Evolutionary conservation across 129 eudicot genomes (phyloP).

Genomic region (Flaveria robusta): DNA sequence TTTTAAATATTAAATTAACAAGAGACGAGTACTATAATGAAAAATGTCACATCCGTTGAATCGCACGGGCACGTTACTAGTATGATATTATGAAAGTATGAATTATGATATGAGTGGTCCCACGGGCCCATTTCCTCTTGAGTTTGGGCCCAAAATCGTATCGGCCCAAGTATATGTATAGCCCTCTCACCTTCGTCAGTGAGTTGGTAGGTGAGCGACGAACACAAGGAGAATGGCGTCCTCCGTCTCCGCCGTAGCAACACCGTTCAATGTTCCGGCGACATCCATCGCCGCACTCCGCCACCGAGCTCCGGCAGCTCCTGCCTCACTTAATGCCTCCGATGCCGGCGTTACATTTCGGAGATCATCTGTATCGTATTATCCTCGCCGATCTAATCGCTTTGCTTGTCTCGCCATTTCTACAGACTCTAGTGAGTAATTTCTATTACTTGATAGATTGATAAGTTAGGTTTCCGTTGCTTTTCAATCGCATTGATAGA

Average conservation of each 20-base stretch:
- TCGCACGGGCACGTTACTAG: too few relatives aligned
- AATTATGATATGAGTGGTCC: too few relatives aligned
- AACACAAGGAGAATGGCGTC: constrained; percentile 45
- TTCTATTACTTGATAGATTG: background rate
- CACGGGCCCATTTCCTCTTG: too few relatives aligned
- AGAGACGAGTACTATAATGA: too few relatives aligned
- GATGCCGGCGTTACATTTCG: constrained; percentile 37
- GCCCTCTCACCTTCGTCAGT: background rate
- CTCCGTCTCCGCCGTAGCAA: constrained; percentile 45
- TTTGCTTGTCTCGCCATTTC: constrained; percentile 66
- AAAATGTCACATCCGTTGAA: too few relatives aligned
- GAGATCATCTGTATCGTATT: constrained; percentile 39
- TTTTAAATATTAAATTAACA: too few relatives aligned
- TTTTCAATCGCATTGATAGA: background rate
- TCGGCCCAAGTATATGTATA: background rate
- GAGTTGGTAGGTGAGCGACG: constrained; percentile 4
- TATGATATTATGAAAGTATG: too few relatives aligned
- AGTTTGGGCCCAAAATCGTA: background rate
- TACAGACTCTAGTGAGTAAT: constrained; percentile 44
- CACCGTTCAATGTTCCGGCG: constrained; percentile 52
- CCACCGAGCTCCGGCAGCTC: constrained; percentile 43
- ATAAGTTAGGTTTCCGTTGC: background rate
- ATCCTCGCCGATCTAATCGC: constrained; percentile 36
- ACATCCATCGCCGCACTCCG: constrained; percentile 43
- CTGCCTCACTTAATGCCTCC: constrained; percentile 43